These are phyloP conservation scores for Salix udensis DNA, from an alignment of 345 rosid species.

Conservation along the genomic window DNA sequence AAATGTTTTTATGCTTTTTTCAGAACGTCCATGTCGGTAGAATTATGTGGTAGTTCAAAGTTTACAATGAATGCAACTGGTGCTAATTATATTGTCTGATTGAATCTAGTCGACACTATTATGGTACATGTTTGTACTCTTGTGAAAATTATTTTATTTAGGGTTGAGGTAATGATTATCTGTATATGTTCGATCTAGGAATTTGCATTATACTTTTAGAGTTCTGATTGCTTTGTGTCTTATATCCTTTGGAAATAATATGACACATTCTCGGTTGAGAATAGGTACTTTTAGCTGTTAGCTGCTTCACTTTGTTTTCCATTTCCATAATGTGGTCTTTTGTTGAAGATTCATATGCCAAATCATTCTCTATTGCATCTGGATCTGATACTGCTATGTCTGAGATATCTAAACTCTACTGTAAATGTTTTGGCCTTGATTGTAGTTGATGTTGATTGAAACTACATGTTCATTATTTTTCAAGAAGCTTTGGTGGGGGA, in stretches of 20 bases:
- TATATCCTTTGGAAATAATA: neutral
- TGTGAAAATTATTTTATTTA: neutral
- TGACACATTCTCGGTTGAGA: neutral
- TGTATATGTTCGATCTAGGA: neutral
- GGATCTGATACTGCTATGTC: neutral
- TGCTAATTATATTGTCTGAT: neutral
- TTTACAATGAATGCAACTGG: neutral
- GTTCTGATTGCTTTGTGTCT: neutral
- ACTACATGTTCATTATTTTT: neutral
- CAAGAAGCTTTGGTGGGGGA: neutral
- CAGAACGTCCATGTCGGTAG: neutral
- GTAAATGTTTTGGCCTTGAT: neutral
- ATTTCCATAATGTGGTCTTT: neutral
- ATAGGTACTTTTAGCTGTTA: neutral
- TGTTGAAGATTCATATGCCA: neutral
- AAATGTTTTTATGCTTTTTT: neutral
- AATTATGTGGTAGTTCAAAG: neutral
- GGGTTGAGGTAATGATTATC: neutral
- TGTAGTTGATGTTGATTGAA: neutral
- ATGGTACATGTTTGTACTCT: neutral
- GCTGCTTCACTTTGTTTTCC: neutral
- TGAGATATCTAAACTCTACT: neutral
- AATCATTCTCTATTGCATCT: neutral
- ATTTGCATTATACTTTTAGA: neutral
- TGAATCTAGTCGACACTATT: neutral